phyloP scores from a whole-genome alignment of 805 yeast species.

The Suhomyces emberorum region DNA sequence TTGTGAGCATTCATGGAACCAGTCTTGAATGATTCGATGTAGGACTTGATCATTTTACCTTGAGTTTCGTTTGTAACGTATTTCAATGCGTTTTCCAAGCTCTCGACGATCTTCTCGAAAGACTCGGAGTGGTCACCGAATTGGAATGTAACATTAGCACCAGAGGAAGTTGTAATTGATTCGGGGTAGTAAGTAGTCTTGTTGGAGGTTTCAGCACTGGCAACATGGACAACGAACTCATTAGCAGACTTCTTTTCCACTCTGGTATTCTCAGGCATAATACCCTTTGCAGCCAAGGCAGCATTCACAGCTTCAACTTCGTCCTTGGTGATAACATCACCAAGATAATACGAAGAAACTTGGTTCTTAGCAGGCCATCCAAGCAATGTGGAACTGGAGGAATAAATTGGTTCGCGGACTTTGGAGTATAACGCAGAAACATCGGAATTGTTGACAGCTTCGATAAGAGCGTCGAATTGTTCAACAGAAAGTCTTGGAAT shows the following conservation, averaged over 20 bases:
- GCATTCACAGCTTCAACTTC: slow-evolving; percentile 68
- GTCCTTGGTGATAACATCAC: slow-evolving; percentile 43
- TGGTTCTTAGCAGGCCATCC: slow-evolving; percentile 83
- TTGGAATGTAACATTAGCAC: slow-evolving; percentile 45
- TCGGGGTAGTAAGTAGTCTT: slow-evolving; percentile 52
- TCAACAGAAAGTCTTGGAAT: slow-evolving; percentile 57
- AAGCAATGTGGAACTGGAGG: slow-evolving; percentile 49
- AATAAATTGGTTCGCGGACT: slow-evolving; percentile 50
- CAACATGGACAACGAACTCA: slow-evolving; percentile 61
- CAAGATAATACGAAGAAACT: slow-evolving; percentile 67
- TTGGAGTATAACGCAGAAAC: slow-evolving; percentile 35
- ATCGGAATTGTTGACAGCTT: slow-evolving; percentile 33
- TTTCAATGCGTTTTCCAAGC: slow-evolving; percentile 54
- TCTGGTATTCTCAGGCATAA: slow-evolving; percentile 80
- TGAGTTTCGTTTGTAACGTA: slow-evolving; percentile 75
- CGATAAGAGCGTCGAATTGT: slow-evolving; percentile 46
- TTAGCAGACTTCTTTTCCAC: slow-evolving; percentile 52
- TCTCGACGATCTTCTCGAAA: slow-evolving; percentile 55
- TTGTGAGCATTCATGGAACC: slow-evolving; percentile 86
- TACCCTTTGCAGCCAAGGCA: slow-evolving; percentile 57
- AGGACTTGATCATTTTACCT: slow-evolving; percentile 58
- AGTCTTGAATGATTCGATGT: slow-evolving; percentile 67
- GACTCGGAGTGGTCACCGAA: slow-evolving; percentile 79
- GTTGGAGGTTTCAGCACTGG: slow-evolving; percentile 56
- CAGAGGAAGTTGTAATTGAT: slow-evolving; percentile 35